Percentiles rank a stretch among this genome's conserved stretches.
Conservation (phyloP, 805 yeast species). For the Metschnikowia rubicola region DNA sequence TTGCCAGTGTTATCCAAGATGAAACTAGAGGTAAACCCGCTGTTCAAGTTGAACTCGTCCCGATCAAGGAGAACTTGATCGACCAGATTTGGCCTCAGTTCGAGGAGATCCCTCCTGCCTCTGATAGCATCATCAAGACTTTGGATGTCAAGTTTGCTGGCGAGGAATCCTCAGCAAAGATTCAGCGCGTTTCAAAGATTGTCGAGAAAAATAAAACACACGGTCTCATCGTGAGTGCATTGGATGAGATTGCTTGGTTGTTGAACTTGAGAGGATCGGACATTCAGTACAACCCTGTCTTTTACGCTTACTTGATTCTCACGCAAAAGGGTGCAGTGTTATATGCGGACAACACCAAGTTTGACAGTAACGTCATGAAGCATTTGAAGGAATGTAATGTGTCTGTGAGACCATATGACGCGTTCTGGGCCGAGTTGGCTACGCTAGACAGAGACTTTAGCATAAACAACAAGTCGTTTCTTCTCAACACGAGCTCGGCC, state of each 20-base stretch:
- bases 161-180: conserved; percentile 55
- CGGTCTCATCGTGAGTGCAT: conserved; percentile 42
- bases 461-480: conserved; percentile 26
- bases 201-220: conserved; percentile 25
- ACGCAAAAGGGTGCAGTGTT: conserved; percentile 31
- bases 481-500: conserved; percentile 28
- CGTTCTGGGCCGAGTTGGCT: conserved; percentile 43
- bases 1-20: conserved; percentile 30
- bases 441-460: conserved; percentile 35
- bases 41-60: conserved; percentile 40
- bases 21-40: conserved; percentile 22
- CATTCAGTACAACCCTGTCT: conserved; percentile 54
- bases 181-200: conserved; percentile 38
- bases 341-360: conserved; percentile 42
- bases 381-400: conserved; percentile 26
- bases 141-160: conserved; percentile 63
- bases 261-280: conserved; percentile 53
- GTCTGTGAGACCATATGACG: conserved; percentile 39
- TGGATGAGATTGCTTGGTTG: conserved; percentile 55
- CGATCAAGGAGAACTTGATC: conserved; percentile 60
- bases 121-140: conserved; percentile 48
- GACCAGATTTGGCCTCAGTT: conserved; percentile 70
- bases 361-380: conserved; percentile 27
- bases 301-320: conserved; percentile 42
- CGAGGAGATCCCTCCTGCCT: conserved; percentile 56